These are phyloP conservation scores for Ilyonectria sp. DNA, from an alignment of 2,329 filamentous ascomycete species.

Conservation along the genomic window DNA sequence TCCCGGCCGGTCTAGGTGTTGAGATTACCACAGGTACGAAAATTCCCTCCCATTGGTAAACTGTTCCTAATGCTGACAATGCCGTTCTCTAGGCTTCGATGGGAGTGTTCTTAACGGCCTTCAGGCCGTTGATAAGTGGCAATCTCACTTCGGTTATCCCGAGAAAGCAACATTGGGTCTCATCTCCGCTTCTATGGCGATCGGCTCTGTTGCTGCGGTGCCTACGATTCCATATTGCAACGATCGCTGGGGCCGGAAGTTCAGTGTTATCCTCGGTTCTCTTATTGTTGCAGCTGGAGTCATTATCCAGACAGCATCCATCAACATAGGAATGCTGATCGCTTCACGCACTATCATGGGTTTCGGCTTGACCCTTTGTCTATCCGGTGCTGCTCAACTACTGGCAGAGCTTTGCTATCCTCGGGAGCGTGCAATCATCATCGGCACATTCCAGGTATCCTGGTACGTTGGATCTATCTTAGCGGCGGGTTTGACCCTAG, in stretches of 20 bases:
- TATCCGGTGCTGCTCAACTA: slow-evolving; percentile 29
- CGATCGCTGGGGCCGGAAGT: slow-evolving; percentile 30
- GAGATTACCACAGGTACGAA: no score
- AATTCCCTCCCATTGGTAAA: no score
- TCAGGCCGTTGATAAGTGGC: no score
- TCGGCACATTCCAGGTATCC: no score
- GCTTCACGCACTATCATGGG: slow-evolving; percentile 31
- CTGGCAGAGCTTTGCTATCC: slow-evolving; percentile 6
- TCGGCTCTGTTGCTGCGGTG: slow-evolving; percentile 31
- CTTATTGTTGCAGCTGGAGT: slow-evolving; percentile 30
- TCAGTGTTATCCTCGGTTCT: slow-evolving; percentile 29
- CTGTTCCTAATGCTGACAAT: no score
- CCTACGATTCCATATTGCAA: slow-evolving; percentile 35
- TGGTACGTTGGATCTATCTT: not conserved
- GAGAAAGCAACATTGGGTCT: no score
- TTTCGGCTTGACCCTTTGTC: slow-evolving; percentile 24
- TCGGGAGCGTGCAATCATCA: no score
- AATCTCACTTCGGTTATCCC: no score
- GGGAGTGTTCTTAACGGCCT: no score
- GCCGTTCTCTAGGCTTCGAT: no score
- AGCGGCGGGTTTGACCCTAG: not conserved
- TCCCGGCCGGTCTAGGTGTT: no score
- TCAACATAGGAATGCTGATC: slow-evolving; percentile 37
- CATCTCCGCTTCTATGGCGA: no score
- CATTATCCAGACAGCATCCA: slow-evolving; percentile 26